A percentile compares a stretch with the other conserved stretches of the same genome.
Evolutionary conservation across 352 stramenopile species (phyloP).

Genomic region (Pythium phragmitis): DNA sequence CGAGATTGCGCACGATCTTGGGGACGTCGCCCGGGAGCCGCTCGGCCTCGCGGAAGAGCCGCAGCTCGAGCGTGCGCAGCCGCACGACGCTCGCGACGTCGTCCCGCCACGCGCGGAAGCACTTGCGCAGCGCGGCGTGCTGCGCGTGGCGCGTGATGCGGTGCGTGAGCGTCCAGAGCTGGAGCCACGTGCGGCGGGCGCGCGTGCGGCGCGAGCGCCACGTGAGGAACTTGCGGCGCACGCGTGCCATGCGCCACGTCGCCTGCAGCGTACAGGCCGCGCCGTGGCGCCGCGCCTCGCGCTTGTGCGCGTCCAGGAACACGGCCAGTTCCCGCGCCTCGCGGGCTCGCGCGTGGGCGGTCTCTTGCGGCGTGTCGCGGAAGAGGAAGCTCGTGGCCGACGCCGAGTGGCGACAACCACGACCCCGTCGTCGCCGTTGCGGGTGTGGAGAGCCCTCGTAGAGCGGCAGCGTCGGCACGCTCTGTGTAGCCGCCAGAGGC

Average conservation of each 20-base stretch:
- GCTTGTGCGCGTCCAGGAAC: conserved; percentile 30
- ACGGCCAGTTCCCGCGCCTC: conserved; percentile 32
- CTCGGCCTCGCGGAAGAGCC: conserved; percentile 56
- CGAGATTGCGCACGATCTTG: conserved; percentile 68
- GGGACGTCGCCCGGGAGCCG: conserved; percentile 42
- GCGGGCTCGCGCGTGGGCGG: conserved; percentile 3
- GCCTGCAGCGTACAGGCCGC: conserved; percentile 48
- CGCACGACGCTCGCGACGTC: conserved; percentile 43
- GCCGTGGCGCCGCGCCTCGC: conserved; percentile 28
- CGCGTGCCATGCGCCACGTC: conserved; percentile 50
- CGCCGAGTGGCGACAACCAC: too few relatives aligned
- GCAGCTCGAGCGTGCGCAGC: conserved; percentile 60
- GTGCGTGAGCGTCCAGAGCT: conserved; percentile 50
- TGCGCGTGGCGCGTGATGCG: conserved; percentile 38
- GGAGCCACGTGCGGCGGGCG: conserved; percentile 36
- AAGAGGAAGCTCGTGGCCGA: conserved; percentile 19
- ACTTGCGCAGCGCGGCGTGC: conserved; percentile 35
- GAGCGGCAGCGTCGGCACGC: conserved; percentile 2
- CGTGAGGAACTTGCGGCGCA: conserved; percentile 37
- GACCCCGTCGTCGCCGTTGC: too few relatives aligned
- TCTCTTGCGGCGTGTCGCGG: conserved; percentile 22
- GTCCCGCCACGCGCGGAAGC: conserved; percentile 42
- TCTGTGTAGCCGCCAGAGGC: not conserved
- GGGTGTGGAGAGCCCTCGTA: not conserved
- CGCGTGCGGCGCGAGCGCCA: conserved; percentile 41